Base-by-base conservation (phyloP, 208 protist genomes). In the Acanthamoeba healyi region DNA sequence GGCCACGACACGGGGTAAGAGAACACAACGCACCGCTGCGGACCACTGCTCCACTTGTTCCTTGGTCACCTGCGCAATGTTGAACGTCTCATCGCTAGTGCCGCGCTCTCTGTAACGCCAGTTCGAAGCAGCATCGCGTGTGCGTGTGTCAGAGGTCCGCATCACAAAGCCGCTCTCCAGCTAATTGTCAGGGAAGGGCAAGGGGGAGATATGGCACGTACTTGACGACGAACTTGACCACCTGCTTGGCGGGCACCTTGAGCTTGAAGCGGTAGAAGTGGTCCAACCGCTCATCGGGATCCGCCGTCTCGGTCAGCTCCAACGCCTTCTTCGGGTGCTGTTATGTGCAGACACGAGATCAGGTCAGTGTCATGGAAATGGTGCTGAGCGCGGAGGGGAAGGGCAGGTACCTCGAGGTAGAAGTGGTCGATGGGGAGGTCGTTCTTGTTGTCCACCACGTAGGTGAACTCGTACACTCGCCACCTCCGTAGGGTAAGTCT, bases 201-300 rank as follows among this genome's bases (percentile, higher is more conserved):
- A 44, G 67, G 14, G 1, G 58, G 58, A 1, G 9, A 5, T 17
- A n/a, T 65, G n/a, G n/a, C 5, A 34, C n/a, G 58, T 26, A 65
- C 58, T 65, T 32, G n/a, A 65, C 58, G 65, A 74, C 44, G 74
- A 46, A 84, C 42, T 84, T 84, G 74, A 84, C 74, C 19, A 84
- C 74, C 10, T 46, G 40, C 44, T 56, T 84, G 38, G 42, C 74
- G 3, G 74, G 42, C 74, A 84, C 74, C 40, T 32, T 9, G 6
- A 84, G 74, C 74, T 84, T 84, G 74, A 84, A 84, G 1, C 74
- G 74, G 42, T 56, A 84, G 22, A 84, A 56, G 42, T 84, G 74
- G 42, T 2, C 19, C 74, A 84, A n/a, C 24, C 74, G 74, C 26
- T 49, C 74, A 34, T 84, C 74, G 29, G 74, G 74, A 38, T 84